These are phyloP conservation scores for Luffa aegyptiaca DNA, from an alignment of 306 rosid species.

Conservation along the genomic window DNA sequence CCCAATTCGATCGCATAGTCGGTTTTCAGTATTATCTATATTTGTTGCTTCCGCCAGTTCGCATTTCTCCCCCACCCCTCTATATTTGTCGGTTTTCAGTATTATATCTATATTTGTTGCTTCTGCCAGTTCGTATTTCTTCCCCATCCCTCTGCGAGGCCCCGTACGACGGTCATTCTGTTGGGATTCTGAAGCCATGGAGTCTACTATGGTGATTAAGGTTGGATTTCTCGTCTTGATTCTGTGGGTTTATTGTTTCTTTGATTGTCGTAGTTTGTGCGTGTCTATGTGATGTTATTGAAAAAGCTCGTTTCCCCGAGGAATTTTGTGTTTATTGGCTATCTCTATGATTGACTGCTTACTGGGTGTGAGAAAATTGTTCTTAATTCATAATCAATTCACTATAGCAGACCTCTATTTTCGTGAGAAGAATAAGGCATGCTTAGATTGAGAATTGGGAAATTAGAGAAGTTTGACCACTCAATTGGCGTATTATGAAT, in stretches of 20 bases:
- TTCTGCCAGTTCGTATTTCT: not conserved
- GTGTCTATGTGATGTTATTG: not conserved
- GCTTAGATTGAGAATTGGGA: slow-evolving; percentile 1
- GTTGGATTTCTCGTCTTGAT: slow-evolving; percentile 28
- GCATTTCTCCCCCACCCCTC: not conserved
- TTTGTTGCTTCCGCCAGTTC: not conserved
- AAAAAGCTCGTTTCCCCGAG: not conserved
- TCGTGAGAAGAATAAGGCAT: not conserved
- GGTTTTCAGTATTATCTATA: not conserved
- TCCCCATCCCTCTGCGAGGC: not conserved
- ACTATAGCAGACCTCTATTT: not conserved
- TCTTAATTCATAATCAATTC: not conserved
- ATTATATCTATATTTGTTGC: not conserved
- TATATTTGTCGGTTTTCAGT: not conserved
- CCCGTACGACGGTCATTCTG: slow-evolving; percentile 14
- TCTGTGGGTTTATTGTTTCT: not conserved
- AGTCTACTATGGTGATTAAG: slow-evolving; percentile 59
- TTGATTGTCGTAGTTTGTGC: not conserved
- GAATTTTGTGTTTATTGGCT: not conserved
- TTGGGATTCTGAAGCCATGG: slow-evolving; percentile 34
- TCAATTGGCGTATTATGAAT: not conserved
- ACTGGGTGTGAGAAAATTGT: not conserved
- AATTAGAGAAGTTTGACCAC: not conserved
- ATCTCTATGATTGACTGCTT: not conserved
- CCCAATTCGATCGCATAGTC: not conserved